Evolutionary conservation across 345 rosid genomes (phyloP).

Genomic region (Acer saccharum): DNA sequence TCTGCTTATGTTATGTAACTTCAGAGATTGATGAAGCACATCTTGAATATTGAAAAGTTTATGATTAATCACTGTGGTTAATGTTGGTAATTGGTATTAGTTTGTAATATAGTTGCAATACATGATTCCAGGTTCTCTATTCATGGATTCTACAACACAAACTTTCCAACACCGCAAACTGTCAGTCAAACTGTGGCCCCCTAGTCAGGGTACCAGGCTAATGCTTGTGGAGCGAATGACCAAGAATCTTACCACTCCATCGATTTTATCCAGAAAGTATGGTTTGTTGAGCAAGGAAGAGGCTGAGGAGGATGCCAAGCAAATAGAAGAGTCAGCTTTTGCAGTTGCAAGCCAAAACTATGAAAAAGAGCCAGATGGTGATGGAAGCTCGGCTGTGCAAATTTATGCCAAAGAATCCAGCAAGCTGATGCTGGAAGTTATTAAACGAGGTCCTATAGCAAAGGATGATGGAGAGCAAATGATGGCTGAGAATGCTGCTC

Average conservation of each 20-base stretch:
- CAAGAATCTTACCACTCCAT: slow-evolving; percentile 71
- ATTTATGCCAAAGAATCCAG: slow-evolving; percentile 89
- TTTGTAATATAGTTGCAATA: slow-evolving; percentile 8
- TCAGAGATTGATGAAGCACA: slow-evolving; percentile 8
- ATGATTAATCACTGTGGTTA: not conserved
- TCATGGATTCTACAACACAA: slow-evolving; percentile 55
- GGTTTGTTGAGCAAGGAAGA: slow-evolving; percentile 64
- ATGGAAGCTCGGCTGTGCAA: slow-evolving; percentile 90
- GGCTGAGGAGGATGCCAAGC: slow-evolving; percentile 74
- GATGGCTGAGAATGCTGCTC: slow-evolving; percentile 21
- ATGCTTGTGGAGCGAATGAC: slow-evolving; percentile 79
- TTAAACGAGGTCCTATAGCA: slow-evolving; percentile 65
- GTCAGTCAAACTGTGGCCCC: slow-evolving; percentile 89
- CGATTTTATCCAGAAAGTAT: slow-evolving; percentile 79
- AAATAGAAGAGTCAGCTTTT: slow-evolving; percentile 74
- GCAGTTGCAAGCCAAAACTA: slow-evolving; percentile 60
- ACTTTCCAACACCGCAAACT: slow-evolving; percentile 42
- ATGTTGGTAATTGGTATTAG: not conserved
- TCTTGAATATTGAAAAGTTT: not conserved
- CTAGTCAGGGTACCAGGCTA: slow-evolving; percentile 71
- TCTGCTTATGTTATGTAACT: slow-evolving; percentile 7
- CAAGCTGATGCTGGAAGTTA: slow-evolving; percentile 74
- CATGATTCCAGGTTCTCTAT: slow-evolving; percentile 37
- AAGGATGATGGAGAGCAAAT: slow-evolving; percentile 40
- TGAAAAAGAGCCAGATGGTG: slow-evolving; percentile 87